Base-by-base conservation (phyloP, 352 stramenopile genomes). In the Phytophthora crassamura region DNA sequence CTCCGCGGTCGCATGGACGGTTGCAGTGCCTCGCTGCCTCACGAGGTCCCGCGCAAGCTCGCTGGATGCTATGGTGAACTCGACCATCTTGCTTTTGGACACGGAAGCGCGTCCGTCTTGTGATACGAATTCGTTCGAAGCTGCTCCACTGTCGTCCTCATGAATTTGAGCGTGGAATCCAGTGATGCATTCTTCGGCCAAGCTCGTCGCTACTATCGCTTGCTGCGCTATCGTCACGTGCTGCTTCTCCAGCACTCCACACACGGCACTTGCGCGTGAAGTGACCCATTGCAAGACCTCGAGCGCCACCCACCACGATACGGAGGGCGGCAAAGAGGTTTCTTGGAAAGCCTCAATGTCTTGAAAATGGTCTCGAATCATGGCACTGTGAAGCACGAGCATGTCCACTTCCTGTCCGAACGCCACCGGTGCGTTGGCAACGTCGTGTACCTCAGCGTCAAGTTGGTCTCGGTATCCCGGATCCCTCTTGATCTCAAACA, bases 251-350 rank as follows among this genome's bases (percentile, higher is more conserved):
- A 88, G 58, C 12, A 60, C 68, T n/a, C 55, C 41, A 16, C 74
- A 70, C 11, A 64, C 55, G 18, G 77, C 64, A 43, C 78, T 71
- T 5, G 59, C 52, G 4, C 72, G 73, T 20, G 47, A 39, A 1
- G 77, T 69, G 41, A 84, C 56, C 74, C 75, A 88, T 30, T 84
- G 56, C 11, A 82, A 64, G 6, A 86, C 59, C 18, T 72, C 68
- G 18, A 88, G 72, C 30, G 39, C 55, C 16, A 86, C 40, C 79
- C 79, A 88, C 79, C 79, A 88, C 3, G 69, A 58, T 43, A 61
- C 12, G 69, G 80, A 11, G 20, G 49, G 15, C 39, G 50, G 12
- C n/a, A 41, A 39, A 28, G 53, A 12, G n/a, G 25, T 15, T 35
- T 57, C 45, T 33, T 34, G 28, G 33, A n/a, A 40, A 2, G 50